These are phyloP conservation scores for Isochrysis galbana DNA, from an alignment of 78 protist genomes.

Conservation along the genomic window DNA sequence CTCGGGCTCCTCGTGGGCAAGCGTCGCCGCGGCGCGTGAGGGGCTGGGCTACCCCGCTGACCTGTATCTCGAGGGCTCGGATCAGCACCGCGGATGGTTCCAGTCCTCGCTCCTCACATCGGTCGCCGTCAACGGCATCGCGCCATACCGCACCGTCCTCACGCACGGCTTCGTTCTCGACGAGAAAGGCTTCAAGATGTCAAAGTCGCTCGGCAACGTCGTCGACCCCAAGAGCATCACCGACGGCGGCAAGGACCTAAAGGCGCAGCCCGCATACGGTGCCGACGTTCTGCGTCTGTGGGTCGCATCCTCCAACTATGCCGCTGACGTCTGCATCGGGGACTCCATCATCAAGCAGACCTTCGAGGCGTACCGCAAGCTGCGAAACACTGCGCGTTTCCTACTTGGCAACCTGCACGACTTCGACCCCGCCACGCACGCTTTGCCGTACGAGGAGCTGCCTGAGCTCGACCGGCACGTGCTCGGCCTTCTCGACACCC, in stretches of 20 bases:
- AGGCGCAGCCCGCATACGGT: conserved; percentile 72
- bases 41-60: conserved; percentile 26
- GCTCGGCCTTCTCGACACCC: background rate
- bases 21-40: background rate
- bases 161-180: conserved; percentile 84
- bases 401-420: conserved; percentile 36
- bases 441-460: conserved; percentile 2
- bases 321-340: conserved; percentile 75
- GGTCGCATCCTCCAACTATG: conserved; percentile 77
- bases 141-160: background rate
- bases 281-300: conserved; percentile 87
- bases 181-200: conserved; percentile 70
- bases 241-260: conserved; percentile 64
- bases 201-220: conserved; percentile 88
- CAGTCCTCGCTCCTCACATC: conserved; percentile 81
- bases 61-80: conserved; percentile 42
- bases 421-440: background rate
- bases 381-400: conserved; percentile 47
- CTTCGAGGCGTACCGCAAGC: conserved; percentile 40
- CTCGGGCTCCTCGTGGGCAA: conserved; percentile 82
- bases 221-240: conserved; percentile 71
- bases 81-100: conserved; percentile 96
- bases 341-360: conserved; percentile 49
- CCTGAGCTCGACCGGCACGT: conserved; percentile 12
- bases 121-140: background rate